Evolutionary conservation across 352 stramenopile species (phyloP), one percentile per base, ranked within the genome.

Genomic region (Globisporangium sylvaticum): DNA sequence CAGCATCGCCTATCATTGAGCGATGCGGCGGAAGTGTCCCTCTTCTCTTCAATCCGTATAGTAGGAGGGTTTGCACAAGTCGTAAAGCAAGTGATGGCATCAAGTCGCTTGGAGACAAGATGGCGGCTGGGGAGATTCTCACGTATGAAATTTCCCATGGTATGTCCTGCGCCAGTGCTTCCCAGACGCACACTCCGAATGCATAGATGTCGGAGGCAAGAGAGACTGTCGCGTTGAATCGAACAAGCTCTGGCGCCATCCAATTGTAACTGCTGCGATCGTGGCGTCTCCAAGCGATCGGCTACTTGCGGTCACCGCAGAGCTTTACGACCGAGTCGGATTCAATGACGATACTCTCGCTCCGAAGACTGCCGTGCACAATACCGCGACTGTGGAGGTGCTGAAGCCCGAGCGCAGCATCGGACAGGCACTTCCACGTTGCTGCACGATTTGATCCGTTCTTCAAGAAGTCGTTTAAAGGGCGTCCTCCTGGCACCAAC

Each of bases 151-250:
- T n/a, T n/a, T n/a, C 52, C 53, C 54, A 15, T 31, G 20, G 25
- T 37, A 64, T 2, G 34, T 59, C 14, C 42, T 6, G n/a, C 27
- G 57, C 31, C 66, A 65, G 7, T 2, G 46, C 60, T 39, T 59
- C 56, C 15, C 58, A 14, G 20, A 74, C 48, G 42, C 57, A 69
- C 61, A 75, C 72, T 0, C 65, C 69, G n/a, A 75, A 72, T 20
- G 72, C 72, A 25, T 75, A 78, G 25, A 75, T 32, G 20, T 78
- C 72, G 12, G 62, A 71, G 6, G 48, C 65, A 20, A 22, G 12
- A n/a, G 39, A 48, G 2, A n/a, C 8, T 7, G 8, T 7, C 5
- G 39, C 6, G 5, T 9, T 32, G 3, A 9, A 5, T n/a, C 9
- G 3, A 6, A n/a, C 39, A n/a, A 48, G 10, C 14, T 48, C 39